Evolutionary conservation across 345 rosid species (phyloP).

Genomic region (Acer saccharum): DNA sequence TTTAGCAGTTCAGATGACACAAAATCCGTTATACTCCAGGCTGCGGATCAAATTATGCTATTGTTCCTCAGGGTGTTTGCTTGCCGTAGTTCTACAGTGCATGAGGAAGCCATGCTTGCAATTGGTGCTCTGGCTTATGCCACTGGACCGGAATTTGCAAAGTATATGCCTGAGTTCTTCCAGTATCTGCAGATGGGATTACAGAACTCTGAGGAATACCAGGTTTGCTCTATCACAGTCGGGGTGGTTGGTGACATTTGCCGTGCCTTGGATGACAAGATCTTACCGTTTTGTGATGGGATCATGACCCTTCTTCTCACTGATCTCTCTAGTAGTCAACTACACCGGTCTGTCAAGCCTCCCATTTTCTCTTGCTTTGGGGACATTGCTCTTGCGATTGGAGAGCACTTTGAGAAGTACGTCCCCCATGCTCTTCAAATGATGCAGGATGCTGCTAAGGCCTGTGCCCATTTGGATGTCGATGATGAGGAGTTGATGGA

Average conservation of each 20-base stretch:
- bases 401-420: conserved; percentile 76
- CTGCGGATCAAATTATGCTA: conserved; percentile 82
- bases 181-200: conserved; percentile 87
- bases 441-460: conserved; percentile 86
- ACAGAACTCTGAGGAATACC: conserved; percentile 90
- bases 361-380: conserved; percentile 93
- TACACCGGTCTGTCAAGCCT: conserved; percentile 94
- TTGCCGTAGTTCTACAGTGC: conserved; percentile 90
- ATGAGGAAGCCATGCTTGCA: conserved; percentile 99
- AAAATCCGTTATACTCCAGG: conserved; percentile 58
- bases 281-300: conserved; percentile 83
- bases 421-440: conserved; percentile 59
- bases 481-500: conserved; percentile 82
- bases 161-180: conserved; percentile 77
- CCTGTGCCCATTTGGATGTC: conserved; percentile 67
- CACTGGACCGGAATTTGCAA: conserved; percentile 72
- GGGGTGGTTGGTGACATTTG: conserved; percentile 93
- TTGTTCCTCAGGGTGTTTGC: conserved; percentile 82
- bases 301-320: conserved; percentile 78
- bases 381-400: conserved; percentile 88
- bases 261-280: conserved; percentile 78
- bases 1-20: conserved; percentile 67
- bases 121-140: conserved; percentile 96
- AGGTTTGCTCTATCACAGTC: conserved; percentile 87
- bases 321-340: conserved; percentile 69